Percentiles rank a stretch among this genome's conserved stretches.
Evolutionary conservation across 371 early-diverging fungal species (phyloP).

Genomic region (Circinella umbellata): DNA sequence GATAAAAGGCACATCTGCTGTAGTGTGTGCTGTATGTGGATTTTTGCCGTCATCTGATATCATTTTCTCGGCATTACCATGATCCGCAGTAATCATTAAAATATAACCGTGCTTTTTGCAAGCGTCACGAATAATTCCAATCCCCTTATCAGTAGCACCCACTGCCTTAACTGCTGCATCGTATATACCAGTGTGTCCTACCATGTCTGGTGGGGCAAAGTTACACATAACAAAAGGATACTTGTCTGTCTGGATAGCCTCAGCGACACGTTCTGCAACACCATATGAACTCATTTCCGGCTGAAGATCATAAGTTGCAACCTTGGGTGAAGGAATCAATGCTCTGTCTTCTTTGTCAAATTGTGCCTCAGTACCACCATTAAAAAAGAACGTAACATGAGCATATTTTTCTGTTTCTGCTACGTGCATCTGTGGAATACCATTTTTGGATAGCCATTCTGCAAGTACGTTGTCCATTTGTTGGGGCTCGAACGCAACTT

Average conservation of each 20-base stretch:
- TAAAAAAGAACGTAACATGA: slow-evolving; percentile 99
- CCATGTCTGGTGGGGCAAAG: slow-evolving; percentile 99
- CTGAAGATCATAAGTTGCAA: slow-evolving; percentile 96
- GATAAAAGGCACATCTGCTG: slow-evolving; percentile 92
- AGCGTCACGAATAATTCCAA: slow-evolving; percentile 92
- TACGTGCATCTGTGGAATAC: slow-evolving; percentile 92
- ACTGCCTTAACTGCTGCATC: slow-evolving; percentile 95
- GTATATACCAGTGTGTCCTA: slow-evolving; percentile 99
- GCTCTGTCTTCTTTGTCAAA: slow-evolving; percentile 89
- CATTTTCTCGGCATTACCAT: slow-evolving; percentile 99
- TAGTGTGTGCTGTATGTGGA: slow-evolving; percentile 97
- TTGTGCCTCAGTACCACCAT: slow-evolving; percentile 96
- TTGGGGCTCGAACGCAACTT: slow-evolving; percentile 93
- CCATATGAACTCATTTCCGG: slow-evolving; percentile 95
- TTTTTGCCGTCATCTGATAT: slow-evolving; percentile 78
- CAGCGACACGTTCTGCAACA: slow-evolving; percentile 92
- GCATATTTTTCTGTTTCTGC: slow-evolving; percentile 99
- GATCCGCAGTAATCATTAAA: slow-evolving; percentile 98
- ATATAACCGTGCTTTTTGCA: slow-evolving; percentile 90
- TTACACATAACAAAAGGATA: slow-evolving; percentile 98
- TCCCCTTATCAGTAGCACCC: slow-evolving; percentile 92
- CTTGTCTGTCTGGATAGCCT: slow-evolving; percentile 74
- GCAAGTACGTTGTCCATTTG: slow-evolving; percentile 96
- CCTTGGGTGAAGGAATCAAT: slow-evolving; percentile 92
- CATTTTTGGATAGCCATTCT: slow-evolving; percentile 91